Evolutionary conservation across 2,329 filamentous ascomycete genomes (phyloP), one percentile per base, ranked within the genome.

Genomic region (Ceratocystis huliohia): DNA sequence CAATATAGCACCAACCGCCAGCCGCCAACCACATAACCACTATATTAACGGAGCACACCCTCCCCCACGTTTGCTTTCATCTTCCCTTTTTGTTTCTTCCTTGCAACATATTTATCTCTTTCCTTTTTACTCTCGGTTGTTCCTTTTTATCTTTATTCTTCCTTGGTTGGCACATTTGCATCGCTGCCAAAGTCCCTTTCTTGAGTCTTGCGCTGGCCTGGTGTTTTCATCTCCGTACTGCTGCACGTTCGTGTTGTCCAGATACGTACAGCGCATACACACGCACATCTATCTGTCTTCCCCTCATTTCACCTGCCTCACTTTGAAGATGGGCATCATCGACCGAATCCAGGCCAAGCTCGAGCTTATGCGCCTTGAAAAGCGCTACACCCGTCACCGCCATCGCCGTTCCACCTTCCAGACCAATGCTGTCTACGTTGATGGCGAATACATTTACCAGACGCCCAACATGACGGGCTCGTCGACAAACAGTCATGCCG

Each of bases 311-410:
- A 30, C 4, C n/a, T 44, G 20, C 59, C 59, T 64, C 63, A 68
- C 69, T 71, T 70, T 71, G 70, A 73, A 62, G 70, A 81, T 81
- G 79, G 79, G 78, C 71, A 73, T 86, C 72, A 73, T 87, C 71
- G 80, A 84, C 68, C 80, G 82, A 74, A 81, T 86, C 74, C 81
- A 86, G 71, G 81, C 83, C 68, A 84, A 88, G 80, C 80, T 95
- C 72, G 91, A 97, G 81, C 85, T 97, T 73, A 94, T 96, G 81
- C 89, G 91, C 63, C 87, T 97, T 71, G 93, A 97, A 79, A 88
- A 96, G 79, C 88, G 91, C 72, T 97, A 97, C 81, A 95, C 92
- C 64, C 88, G 88, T 73, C 88, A 91, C 74, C 91, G 93, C 73
- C 78, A 85, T 72, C 89, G 93, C 72, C 90, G 93, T 75, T 92